Evolutionary conservation across 2,329 filamentous ascomycete species (phyloP).

Genomic region (Metarhizium robertsii): DNA sequence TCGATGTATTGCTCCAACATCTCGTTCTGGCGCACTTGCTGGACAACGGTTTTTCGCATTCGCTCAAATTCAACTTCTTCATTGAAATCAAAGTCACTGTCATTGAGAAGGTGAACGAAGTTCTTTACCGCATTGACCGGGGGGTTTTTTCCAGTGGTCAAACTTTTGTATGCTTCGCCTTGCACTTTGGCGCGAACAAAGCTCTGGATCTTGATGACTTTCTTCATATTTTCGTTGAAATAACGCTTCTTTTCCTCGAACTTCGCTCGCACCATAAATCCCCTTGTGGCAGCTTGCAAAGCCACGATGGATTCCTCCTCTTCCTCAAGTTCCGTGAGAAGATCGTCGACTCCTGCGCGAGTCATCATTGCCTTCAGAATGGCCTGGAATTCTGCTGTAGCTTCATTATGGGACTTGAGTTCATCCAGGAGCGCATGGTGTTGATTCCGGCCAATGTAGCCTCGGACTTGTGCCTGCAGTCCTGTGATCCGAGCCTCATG

Average conservation of each 20-base stretch:
- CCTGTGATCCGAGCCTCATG: conserved; percentile 47
- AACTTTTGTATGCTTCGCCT: conserved; percentile 93
- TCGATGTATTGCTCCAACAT: conserved; percentile 97
- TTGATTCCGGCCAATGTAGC: conserved; percentile 52
- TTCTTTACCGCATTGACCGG: conserved; percentile 96
- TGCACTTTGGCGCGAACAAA: conserved; percentile 92
- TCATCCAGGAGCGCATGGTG: conserved; percentile 57
- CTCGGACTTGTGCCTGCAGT: conserved; percentile 60
- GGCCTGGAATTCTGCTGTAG: conserved; percentile 63
- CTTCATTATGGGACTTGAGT: conserved; percentile 57
- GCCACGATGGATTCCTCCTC: conserved; percentile 70
- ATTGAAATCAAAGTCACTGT: conserved; percentile 98
- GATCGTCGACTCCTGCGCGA: conserved; percentile 61
- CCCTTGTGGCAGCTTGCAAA: conserved; percentile 66
- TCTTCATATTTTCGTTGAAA: conserved; percentile 96
- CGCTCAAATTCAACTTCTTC: conserved; percentile 97
- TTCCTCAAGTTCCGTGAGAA: conserved; percentile 69
- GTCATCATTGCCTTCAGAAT: conserved; percentile 70
- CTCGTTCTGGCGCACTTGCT: conserved; percentile 95
- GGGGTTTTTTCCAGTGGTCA: conserved; percentile 93
- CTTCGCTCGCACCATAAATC: conserved; percentile 59
- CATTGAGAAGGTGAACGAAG: conserved; percentile 94
- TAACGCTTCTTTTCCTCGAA: conserved; percentile 82
- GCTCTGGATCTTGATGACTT: conserved; percentile 97
- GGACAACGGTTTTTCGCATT: conserved; percentile 88